phyloP scores from a whole-genome alignment of 73 alveolate genomes.

The Paramecium pentaurelia region DNA sequence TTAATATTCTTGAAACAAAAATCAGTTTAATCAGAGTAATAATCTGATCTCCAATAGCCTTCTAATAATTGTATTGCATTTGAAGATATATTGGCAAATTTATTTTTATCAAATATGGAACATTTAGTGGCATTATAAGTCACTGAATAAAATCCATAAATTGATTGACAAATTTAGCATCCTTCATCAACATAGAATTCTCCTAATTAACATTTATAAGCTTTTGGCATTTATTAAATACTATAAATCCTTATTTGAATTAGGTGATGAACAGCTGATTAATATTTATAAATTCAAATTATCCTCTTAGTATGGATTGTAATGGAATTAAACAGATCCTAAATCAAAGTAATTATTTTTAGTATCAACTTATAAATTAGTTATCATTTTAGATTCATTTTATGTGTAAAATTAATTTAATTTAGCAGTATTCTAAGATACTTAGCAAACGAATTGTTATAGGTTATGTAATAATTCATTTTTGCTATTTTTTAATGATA shows the following conservation, averaged over 20 bases:
- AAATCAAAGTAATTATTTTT: not conserved
- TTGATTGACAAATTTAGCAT: not conserved
- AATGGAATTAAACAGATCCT: not conserved
- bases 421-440: not conserved
- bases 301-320: not conserved
- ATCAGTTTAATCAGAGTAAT: not conserved
- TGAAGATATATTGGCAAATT: not conserved
- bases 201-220: not conserved
- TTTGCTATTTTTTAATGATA: no score
- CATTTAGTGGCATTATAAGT: not conserved
- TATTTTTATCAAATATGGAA: not conserved
- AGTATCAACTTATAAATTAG: not conserved
- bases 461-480: no score
- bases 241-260: not conserved
- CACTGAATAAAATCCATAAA: not conserved
- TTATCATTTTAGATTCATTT: not conserved
- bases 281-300: not conserved
- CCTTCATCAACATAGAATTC: not conserved
- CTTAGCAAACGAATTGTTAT: not conserved
- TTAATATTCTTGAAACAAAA: not conserved
- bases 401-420: not conserved
- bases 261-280: not conserved
- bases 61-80: not conserved
- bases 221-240: not conserved
- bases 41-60: not conserved